These are phyloP conservation scores for Trichaptum fuscoviolaceum DNA, from an alignment of 768 basidiomycete genomes.

Conservation along the genomic window DNA sequence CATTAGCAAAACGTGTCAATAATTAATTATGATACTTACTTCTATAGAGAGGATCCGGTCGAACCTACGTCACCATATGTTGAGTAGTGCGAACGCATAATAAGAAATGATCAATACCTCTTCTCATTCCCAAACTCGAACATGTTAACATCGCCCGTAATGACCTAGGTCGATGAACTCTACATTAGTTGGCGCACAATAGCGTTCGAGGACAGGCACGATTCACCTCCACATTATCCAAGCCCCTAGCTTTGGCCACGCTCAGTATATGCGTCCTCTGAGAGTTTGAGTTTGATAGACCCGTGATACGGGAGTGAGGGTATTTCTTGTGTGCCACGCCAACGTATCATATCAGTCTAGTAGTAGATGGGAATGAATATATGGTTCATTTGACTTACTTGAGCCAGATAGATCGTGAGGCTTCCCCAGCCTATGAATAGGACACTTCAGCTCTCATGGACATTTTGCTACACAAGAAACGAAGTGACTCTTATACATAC, in stretches of 20 bases:
- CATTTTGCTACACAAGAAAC: constrained; percentile 1
- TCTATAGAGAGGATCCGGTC: constrained; percentile 69
- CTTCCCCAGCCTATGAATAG: constrained; percentile 57
- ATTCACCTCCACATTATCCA: constrained; percentile 48
- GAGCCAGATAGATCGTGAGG: constrained; percentile 57
- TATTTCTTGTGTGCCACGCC: constrained; percentile 44
- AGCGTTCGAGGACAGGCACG: neutral
- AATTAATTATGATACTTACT: constrained; percentile 25
- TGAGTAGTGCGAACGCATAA: neutral
- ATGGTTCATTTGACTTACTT: constrained; percentile 30
- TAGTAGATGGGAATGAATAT: neutral
- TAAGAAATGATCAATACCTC: constrained; percentile 31
- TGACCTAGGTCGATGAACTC: constrained; percentile 33
- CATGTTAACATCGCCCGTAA: constrained; percentile 64
- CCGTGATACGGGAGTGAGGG: constrained; percentile 55
- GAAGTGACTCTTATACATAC: constrained; percentile 24
- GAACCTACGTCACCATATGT: constrained; percentile 37
- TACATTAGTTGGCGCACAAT: neutral
- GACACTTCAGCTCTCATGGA: neutral
- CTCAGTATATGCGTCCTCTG: constrained; percentile 62
- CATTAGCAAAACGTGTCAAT: neutral
- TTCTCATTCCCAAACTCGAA: constrained; percentile 46
- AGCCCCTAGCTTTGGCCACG: constrained; percentile 40
- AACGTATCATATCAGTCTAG: neutral
- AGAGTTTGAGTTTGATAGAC: constrained; percentile 62